Evolutionary conservation across 1,284 basidiomycete species (phyloP).

Genomic region (Leccinum holopus): DNA sequence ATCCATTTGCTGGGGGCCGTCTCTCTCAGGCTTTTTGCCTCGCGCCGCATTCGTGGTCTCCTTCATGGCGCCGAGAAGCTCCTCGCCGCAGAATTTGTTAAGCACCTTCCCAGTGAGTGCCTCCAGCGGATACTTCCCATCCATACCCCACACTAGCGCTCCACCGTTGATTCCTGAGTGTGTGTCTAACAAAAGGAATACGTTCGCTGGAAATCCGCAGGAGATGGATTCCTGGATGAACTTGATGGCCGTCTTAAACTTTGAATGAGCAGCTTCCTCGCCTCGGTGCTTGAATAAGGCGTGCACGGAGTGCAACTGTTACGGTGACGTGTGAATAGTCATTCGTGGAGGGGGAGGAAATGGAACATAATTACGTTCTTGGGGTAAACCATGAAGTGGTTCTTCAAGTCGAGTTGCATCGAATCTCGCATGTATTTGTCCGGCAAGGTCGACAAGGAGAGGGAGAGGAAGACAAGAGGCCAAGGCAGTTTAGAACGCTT

Average conservation of each 20-base stretch:
- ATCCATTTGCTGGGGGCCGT: neutral
- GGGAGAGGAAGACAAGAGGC: neutral
- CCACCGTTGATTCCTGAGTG: neutral
- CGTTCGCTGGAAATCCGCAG: neutral
- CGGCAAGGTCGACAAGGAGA: neutral
- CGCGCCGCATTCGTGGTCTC: neutral
- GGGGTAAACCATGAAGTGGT: neutral
- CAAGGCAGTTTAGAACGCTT: neutral
- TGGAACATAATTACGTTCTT: neutral
- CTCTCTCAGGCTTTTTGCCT: too few species aligned
- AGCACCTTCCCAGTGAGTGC: neutral
- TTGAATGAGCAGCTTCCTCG: neutral
- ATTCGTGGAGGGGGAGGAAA: neutral
- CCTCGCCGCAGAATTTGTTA: neutral
- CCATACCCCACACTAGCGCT: neutral
- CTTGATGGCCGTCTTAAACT: neutral
- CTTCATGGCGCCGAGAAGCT: neutral
- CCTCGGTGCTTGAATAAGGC: neutral
- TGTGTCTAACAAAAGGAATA: neutral
- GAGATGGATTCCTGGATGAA: neutral
- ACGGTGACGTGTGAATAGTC: too few species aligned
- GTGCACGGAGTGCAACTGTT: neutral
- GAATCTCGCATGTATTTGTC: neutral
- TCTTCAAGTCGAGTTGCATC: neutral
- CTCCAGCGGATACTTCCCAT: neutral